Evolutionary conservation across 179 eudicot genomes (phyloP).

Genomic region (Beta lomatogona): DNA sequence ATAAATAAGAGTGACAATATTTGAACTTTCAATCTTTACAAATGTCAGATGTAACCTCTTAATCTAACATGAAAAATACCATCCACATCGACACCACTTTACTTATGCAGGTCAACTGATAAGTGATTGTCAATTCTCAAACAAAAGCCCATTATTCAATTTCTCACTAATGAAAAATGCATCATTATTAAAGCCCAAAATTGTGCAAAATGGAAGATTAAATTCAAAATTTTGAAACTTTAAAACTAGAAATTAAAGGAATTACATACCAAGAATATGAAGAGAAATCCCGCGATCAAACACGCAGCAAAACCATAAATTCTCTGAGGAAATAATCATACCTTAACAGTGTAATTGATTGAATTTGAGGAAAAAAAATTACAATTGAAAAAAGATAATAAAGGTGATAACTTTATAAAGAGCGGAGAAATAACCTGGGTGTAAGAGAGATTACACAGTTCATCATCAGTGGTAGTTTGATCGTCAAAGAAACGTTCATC

Average conservation of each 20-base stretch:
- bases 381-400: neutral
- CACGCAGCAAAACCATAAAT: constrained; percentile 63
- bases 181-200: neutral
- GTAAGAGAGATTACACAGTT: constrained; percentile 51
- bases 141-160: neutral
- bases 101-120: neutral
- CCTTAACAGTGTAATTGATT: neutral
- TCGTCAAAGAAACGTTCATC: constrained; percentile 40
- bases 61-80: neutral
- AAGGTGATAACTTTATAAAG: constrained; percentile 7
- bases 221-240: neutral
- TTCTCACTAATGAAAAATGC: neutral
- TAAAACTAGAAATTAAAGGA: neutral
- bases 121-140: neutral
- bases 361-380: neutral
- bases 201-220: neutral
- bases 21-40: too few species aligned
- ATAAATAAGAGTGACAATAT: neutral
- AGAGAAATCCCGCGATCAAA: constrained; percentile 47
- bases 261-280: constrained; percentile 55
- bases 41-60: neutral
- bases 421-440: constrained; percentile 39
- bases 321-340: constrained; percentile 40
- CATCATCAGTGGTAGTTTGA: constrained; percentile 25
- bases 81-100: neutral